phyloP scores from a whole-genome alignment of 495 filamentous ascomycete species.

The Annulohypoxylon moriforme region DNA sequence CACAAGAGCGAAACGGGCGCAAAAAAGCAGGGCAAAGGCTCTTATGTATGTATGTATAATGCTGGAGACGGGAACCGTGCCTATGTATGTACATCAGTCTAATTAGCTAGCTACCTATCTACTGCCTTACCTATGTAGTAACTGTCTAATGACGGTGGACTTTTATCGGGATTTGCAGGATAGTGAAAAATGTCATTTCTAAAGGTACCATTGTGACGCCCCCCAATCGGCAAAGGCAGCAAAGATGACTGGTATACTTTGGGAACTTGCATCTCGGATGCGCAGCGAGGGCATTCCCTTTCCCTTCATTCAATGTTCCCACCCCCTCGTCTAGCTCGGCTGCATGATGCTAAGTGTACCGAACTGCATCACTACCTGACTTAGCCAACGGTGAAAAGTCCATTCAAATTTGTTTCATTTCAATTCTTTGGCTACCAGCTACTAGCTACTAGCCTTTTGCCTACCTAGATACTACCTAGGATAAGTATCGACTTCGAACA shows the following conservation, averaged over 20 bases:
- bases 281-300: conserved; percentile 38
- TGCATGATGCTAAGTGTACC: conserved; percentile 18
- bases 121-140: too few relatives aligned
- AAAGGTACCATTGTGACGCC: not conserved
- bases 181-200: not conserved
- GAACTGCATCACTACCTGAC: conserved; percentile 43
- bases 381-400: conserved; percentile 25
- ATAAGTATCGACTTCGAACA: too few relatives aligned
- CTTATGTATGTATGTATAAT: not conserved
- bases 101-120: not conserved
- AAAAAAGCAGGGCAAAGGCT: not conserved
- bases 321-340: conserved; percentile 20
- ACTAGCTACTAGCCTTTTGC: not conserved
- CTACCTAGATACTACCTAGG: not conserved
- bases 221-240: not conserved
- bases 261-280: conserved; percentile 43
- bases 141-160: conserved; percentile 20
- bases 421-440: not conserved
- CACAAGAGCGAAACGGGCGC: conserved; percentile 11
- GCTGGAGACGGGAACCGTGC: not conserved
- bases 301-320: not conserved
- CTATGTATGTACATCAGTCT: not conserved
- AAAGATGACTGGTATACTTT: conserved; percentile 9
- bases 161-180: conserved; percentile 30
- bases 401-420: conserved; percentile 1